Base-by-base conservation (phyloP, 345 rosid genomes). In the Rhodomyrtus tomentosa region DNA sequence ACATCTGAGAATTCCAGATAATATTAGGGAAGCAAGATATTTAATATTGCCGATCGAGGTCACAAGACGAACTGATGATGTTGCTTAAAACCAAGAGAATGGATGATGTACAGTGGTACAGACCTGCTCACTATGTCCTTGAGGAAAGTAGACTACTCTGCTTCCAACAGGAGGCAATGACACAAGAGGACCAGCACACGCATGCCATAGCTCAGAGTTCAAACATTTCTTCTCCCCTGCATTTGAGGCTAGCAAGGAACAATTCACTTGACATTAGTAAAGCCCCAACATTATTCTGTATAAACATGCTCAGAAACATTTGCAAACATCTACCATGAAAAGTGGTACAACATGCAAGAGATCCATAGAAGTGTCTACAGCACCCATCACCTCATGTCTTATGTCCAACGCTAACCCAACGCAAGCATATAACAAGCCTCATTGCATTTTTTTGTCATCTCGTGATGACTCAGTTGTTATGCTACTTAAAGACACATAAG, bases 101-200 rank as follows among this genome's bases (percentile, higher is more conserved):
- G 36, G 58, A 81, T 50, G 86, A 87, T 74, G 55, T 7, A n/a
- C 24, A 5, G 54, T 68, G 38, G 76, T 36, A 40, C 79, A 36
- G 45, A 93, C 98, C 94, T 95, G 98, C 89, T 95, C 98, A 73
- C 98, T 94, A 88, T 95, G 98, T 85, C 98, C 98, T 89, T 95
- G 98, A 32, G 98, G 95, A 90, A 95, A 94, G 92, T 95, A 95
- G 85, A 95, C 95, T 18, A 92, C 98, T 80, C 95, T 96, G 87
- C 95, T 93, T 86, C 98, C 98, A 32, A 93, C 91, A 59, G 92
- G 94, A 84, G 98, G 98, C 80, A 95, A 87, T 29, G 98, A 94
- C 54, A 95, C 96, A 80, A 95, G 90, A 56, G 98, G 98, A 49
- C 98, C 98, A 25, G 98, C 98, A 89, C 98, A 95, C 72, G 98